Evolutionary conservation across 2,329 filamentous ascomycete genomes (phyloP).

Genomic region (Metarhizium rileyi): DNA sequence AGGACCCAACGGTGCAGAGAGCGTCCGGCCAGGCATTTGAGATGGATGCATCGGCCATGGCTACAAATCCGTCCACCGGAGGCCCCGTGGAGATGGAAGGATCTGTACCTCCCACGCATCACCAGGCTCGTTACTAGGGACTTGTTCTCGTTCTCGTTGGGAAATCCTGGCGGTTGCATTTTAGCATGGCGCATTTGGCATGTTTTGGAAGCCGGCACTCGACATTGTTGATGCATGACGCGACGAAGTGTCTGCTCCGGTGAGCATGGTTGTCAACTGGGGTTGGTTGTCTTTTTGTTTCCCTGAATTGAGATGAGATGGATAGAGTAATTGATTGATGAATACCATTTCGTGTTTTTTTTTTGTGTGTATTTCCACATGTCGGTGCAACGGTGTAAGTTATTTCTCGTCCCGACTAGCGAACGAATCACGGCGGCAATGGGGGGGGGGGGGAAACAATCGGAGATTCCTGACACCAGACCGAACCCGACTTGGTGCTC

Average conservation of each 20-base stretch:
- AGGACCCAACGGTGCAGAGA: not conserved
- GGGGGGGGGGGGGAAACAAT: not conserved
- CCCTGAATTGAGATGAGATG: not conserved
- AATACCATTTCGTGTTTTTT: not conserved
- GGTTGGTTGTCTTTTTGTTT: not conserved
- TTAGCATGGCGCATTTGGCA: not conserved
- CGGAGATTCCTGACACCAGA: not conserved
- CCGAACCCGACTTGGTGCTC: not conserved
- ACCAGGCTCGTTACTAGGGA: not conserved
- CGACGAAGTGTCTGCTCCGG: not conserved
- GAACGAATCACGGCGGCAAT: no score
- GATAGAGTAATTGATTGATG: not conserved
- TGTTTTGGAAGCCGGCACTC: not conserved
- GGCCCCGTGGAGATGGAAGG: conserved; percentile 8
- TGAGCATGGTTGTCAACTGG: not conserved
- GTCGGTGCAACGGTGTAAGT: no score
- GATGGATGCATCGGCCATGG: conserved; percentile 9
- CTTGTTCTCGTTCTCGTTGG: not conserved
- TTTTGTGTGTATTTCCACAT: not conserved
- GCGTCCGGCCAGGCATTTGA: conserved; percentile 6
- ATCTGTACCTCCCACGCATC: conserved; percentile 1
- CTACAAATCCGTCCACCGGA: not conserved
- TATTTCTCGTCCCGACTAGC: not conserved
- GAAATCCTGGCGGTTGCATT: not conserved
- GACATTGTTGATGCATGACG: not conserved